These are phyloP conservation scores for Penicillium occitanis DNA, from an alignment of 2,329 filamentous ascomycete species.

Conservation along the genomic window DNA sequence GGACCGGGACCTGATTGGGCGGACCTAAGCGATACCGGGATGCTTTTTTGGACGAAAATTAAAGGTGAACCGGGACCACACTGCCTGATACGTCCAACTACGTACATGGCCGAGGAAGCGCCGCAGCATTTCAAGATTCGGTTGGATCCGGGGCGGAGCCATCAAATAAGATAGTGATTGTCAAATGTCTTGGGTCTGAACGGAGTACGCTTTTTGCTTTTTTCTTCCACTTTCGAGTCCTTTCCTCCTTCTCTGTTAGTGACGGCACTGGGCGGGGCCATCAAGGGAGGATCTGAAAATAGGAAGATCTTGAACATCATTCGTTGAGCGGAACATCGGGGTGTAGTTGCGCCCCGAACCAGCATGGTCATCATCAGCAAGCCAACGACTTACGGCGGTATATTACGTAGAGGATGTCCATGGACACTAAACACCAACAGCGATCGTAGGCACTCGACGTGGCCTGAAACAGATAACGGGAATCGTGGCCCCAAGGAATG, in stretches of 20 bases:
- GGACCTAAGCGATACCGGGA: neutral
- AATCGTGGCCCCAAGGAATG: neutral
- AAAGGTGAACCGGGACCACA: neutral
- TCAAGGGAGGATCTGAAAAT: slow-evolving; percentile 4
- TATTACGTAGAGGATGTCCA: neutral
- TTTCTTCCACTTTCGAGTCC: neutral
- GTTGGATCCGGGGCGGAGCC: slow-evolving; percentile 9
- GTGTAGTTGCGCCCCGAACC: neutral
- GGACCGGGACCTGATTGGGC: slow-evolving; percentile 8
- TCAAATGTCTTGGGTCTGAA: neutral
- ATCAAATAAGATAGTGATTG: slow-evolving; percentile 12
- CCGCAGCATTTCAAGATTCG: slow-evolving; percentile 9
- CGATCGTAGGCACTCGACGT: neutral
- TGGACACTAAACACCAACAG: neutral
- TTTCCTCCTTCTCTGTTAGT: neutral
- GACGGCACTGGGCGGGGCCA: slow-evolving; percentile 9
- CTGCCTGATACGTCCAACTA: neutral
- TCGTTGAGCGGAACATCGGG: neutral
- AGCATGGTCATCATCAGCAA: slow-evolving; percentile 1
- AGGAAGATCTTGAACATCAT: neutral
- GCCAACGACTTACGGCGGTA: neutral
- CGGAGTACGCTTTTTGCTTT: neutral
- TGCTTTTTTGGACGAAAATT: neutral
- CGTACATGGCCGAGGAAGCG: slow-evolving; percentile 10
- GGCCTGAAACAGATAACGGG: neutral